A percentile compares a stretch with the other conserved stretches of the same genome.
Evolutionary conservation across 768 basidiomycete genomes (phyloP).

Genomic region (Rhodotorula babjevae): DNA sequence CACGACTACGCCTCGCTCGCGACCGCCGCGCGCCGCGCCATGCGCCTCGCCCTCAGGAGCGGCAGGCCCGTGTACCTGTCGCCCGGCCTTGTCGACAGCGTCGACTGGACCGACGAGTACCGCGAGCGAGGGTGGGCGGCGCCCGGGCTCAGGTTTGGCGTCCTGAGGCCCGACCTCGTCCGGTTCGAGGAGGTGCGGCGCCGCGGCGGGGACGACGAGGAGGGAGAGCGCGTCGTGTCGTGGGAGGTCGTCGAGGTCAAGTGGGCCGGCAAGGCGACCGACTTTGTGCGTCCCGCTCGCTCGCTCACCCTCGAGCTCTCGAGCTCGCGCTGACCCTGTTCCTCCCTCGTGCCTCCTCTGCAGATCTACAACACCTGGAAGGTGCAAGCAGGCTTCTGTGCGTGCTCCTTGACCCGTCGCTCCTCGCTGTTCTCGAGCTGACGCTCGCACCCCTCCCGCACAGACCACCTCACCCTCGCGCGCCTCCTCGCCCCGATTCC

Average conservation of each 20-base stretch:
- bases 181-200: constrained; percentile 11
- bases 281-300: neutral
- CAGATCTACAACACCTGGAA: constrained; percentile 35
- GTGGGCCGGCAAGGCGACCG: constrained; percentile 2
- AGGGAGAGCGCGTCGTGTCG: neutral
- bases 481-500: constrained; percentile 19
- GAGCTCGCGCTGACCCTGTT: too few species aligned
- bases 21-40: constrained; percentile 46
- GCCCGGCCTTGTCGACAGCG: constrained; percentile 9
- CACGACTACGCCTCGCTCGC: constrained; percentile 12
- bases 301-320: rapidly evolving
- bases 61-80: constrained; percentile 11
- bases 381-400: constrained; percentile 29
- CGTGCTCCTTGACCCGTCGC: too few species aligned
- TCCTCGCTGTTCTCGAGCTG: too few species aligned
- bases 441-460: too few species aligned
- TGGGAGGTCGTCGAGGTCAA: constrained; percentile 37
- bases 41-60: constrained; percentile 14
- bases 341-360: neutral
- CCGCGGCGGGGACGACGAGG: neutral
- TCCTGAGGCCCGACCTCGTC: constrained; percentile 30
- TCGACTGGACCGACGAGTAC: constrained; percentile 25
- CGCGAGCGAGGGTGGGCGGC: constrained; percentile 16
- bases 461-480: constrained; percentile 30
- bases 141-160: constrained; percentile 25